Evolutionary conservation across 83 land plant species (phyloP).

Genomic region (Isoetes engelmannii): DNA sequence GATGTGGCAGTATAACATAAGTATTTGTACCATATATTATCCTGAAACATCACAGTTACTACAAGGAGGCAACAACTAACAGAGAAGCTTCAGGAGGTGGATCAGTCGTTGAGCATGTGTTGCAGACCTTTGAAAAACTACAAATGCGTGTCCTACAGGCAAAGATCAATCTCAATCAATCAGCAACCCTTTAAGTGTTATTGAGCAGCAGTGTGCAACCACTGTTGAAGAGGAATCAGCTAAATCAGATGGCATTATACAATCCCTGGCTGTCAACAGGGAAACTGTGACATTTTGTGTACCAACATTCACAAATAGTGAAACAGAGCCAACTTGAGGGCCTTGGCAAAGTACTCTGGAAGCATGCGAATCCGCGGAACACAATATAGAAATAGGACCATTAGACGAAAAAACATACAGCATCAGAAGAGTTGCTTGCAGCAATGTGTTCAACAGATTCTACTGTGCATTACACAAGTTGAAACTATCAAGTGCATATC

Average conservation of each 20-base stretch:
- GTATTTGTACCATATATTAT: no score
- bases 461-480: slow-evolving; percentile 45
- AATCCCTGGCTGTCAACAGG: neutral
- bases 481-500: slow-evolving; percentile 63
- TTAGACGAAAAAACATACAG: slow-evolving; percentile 2
- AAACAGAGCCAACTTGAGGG: neutral
- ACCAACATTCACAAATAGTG: neutral
- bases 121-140: no score
- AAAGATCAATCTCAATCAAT: no score
- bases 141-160: no score
- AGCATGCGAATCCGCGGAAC: neutral
- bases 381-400: neutral
- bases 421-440: slow-evolving; percentile 47
- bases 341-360: neutral
- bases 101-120: no score
- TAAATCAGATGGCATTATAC: neutral
- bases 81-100: no score
- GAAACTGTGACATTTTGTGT: slow-evolving; percentile 7
- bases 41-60: neutral
- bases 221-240: neutral
- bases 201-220: neutral
- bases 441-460: slow-evolving; percentile 39
- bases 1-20: no score
- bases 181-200: no score
- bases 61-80: neutral